A percentile compares a stretch with the other conserved stretches of the same genome.
Evolutionary conservation across 2,329 filamentous ascomycete genomes (phyloP).

Genomic region (Herpotrichia juniperi): DNA sequence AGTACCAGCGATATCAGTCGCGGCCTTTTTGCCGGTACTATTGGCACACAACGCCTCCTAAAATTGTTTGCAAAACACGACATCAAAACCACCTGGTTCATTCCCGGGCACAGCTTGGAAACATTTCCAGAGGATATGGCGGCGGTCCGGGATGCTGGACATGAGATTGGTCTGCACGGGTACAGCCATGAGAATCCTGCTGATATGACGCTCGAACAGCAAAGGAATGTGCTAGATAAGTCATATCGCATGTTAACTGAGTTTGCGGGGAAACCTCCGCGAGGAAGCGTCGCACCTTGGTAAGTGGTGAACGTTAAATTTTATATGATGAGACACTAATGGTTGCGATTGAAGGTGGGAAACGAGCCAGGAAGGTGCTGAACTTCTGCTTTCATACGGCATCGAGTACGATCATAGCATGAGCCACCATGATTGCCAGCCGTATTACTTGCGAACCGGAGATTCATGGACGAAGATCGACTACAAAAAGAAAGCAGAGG

Average conservation of each 20-base stretch:
- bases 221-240: constrained; percentile 75
- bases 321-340: constrained; percentile 42
- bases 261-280: constrained; percentile 72
- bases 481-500: constrained; percentile 64
- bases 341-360: constrained; percentile 62
- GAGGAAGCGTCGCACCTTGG: constrained; percentile 76
- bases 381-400: constrained; percentile 70
- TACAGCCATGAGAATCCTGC: constrained; percentile 77
- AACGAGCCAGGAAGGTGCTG: constrained; percentile 69
- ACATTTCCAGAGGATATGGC: constrained; percentile 70
- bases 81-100: constrained; percentile 72
- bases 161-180: constrained; percentile 71
- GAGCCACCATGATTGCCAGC: constrained; percentile 68
- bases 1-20: constrained; percentile 73
- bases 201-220: constrained; percentile 76
- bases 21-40: constrained; percentile 71
- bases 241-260: constrained; percentile 73
- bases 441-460: constrained; percentile 68
- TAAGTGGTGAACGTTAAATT: constrained; percentile 9
- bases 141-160: constrained; percentile 65
- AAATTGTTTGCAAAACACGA: constrained; percentile 75
- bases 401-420: constrained; percentile 74
- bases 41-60: constrained; percentile 68
- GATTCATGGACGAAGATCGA: constrained; percentile 73
- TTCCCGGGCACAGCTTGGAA: constrained; percentile 66